Percentiles rank a stretch among this genome's conserved stretches.
These are phyloP conservation scores for Sporothrix schenckii DNA, from an alignment of 2,329 filamentous ascomycete species.

Conservation along the genomic window DNA sequence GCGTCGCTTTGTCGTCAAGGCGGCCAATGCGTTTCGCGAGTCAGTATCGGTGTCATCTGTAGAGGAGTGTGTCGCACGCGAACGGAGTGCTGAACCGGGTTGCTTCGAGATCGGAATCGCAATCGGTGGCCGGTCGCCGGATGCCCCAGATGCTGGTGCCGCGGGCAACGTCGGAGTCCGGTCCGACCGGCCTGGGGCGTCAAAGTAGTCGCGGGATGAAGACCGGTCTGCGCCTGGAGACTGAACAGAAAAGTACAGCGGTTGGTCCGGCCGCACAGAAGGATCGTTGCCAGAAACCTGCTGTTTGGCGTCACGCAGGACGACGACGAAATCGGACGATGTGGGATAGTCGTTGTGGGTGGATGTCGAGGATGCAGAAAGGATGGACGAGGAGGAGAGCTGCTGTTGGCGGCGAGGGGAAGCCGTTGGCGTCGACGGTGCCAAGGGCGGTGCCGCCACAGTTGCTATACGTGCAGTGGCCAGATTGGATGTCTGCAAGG, in stretches of 20 bases:
- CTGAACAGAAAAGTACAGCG: slow-evolving; percentile 32
- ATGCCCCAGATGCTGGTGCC: not conserved
- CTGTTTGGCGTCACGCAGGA: slow-evolving; percentile 31
- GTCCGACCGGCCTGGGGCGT: slow-evolving; percentile 5
- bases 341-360: slow-evolving; percentile 28
- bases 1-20: slow-evolving; percentile 30
- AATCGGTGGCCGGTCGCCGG: slow-evolving; percentile 18
- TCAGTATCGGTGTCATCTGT: slow-evolving; percentile 24
- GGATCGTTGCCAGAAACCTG: not conserved
- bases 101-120: slow-evolving; percentile 25
- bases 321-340: slow-evolving; percentile 32
- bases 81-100: not conserved
- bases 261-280: slow-evolving; percentile 24
- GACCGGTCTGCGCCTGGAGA: slow-evolving; percentile 25
- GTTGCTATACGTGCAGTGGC: not conserved
- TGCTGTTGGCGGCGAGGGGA: slow-evolving; percentile 17
- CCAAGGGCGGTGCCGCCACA: not conserved
- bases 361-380: slow-evolving; percentile 28
- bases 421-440: not conserved
- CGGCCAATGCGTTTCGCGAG: not conserved
- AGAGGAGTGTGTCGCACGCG: slow-evolving; percentile 15
- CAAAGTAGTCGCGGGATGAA: slow-evolving; percentile 22
- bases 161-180: not conserved
- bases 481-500: not conserved
- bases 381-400: slow-evolving; percentile 13